phyloP scores from a whole-genome alignment of 495 filamentous ascomycete genomes.

The Evansstolkia leycettana region DNA sequence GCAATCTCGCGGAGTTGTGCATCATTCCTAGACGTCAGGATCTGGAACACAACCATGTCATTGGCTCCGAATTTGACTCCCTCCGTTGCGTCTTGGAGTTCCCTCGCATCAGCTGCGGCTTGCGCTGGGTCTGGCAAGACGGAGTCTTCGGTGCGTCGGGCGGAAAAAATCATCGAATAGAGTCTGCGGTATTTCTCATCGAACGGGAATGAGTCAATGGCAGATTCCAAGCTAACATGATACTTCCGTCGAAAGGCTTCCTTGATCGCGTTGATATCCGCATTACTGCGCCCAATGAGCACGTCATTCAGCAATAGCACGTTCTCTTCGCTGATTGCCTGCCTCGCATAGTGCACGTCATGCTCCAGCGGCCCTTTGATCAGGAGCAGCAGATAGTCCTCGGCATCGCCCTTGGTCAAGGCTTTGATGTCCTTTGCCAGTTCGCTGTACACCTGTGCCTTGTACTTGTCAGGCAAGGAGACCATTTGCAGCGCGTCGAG shows the following conservation, averaged over 20 bases:
- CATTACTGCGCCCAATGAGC: constrained; percentile 69
- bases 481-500: no score
- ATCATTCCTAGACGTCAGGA: constrained; percentile 61
- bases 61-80: constrained; percentile 45
- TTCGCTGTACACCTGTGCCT: constrained; percentile 20
- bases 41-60: constrained; percentile 64
- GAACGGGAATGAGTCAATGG: constrained; percentile 64
- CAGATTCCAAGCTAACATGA: constrained; percentile 49
- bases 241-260: constrained; percentile 55
- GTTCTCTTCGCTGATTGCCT: constrained; percentile 64
- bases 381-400: constrained; percentile 54
- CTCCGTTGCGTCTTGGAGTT: constrained; percentile 61
- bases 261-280: constrained; percentile 75
- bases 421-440: constrained; percentile 62
- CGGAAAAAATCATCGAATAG: constrained; percentile 65
- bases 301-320: constrained; percentile 78
- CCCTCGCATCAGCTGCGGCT: constrained; percentile 60
- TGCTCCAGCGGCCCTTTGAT: constrained; percentile 64
- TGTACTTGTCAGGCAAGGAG: no score
- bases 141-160: constrained; percentile 56
- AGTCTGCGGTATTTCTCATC: constrained; percentile 49
- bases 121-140: constrained; percentile 46
- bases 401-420: constrained; percentile 64
- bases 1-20: constrained; percentile 71
- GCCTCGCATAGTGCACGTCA: constrained; percentile 51